phyloP scores from a whole-genome alignment of 1,284 basidiomycete genomes.

The Moesziomyces sp. region DNA sequence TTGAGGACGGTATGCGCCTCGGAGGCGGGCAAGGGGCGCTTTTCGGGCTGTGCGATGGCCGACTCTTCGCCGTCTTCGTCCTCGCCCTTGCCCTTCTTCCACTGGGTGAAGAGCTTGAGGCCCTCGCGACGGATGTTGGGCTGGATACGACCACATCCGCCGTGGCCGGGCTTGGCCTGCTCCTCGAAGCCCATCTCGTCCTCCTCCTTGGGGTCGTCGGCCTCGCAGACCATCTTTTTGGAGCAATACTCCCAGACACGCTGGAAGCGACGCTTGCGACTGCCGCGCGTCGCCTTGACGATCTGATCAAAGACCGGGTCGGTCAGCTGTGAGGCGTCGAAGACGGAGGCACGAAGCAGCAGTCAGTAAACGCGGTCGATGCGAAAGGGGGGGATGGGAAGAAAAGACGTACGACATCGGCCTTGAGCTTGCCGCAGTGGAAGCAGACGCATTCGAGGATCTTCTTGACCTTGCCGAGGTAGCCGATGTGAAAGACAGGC shows the following conservation, averaged over 20 bases:
- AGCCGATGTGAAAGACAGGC: slow-evolving; percentile 96
- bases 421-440: slow-evolving; percentile 97
- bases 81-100: slow-evolving; percentile 91
- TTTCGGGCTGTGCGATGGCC: slow-evolving; percentile 83
- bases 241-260: slow-evolving; percentile 66
- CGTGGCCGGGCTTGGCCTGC: slow-evolving; percentile 75
- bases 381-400: background rate
- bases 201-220: slow-evolving; percentile 72
- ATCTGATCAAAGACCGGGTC: slow-evolving; percentile 64
- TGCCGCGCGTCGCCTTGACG: slow-evolving; percentile 57
- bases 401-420: slow-evolving; percentile 72
- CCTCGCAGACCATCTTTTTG: slow-evolving; percentile 72
- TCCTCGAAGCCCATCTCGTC: slow-evolving; percentile 62
- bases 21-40: slow-evolving; percentile 84
- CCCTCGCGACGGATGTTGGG: slow-evolving; percentile 94
- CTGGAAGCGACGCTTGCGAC: slow-evolving; percentile 63
- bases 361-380: background rate
- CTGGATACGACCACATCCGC: slow-evolving; percentile 93
- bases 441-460: slow-evolving; percentile 98
- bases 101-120: slow-evolving; percentile 93
- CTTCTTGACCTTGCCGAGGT: slow-evolving; percentile 99
- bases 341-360: background rate
- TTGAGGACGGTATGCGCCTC: slow-evolving; percentile 79
- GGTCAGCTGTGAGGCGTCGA: slow-evolving; percentile 28
- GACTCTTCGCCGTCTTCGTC: slow-evolving; percentile 74